These are phyloP conservation scores for Pisolithus thermaeus DNA, from an alignment of 1,284 basidiomycete genomes.

Conservation along the genomic window DNA sequence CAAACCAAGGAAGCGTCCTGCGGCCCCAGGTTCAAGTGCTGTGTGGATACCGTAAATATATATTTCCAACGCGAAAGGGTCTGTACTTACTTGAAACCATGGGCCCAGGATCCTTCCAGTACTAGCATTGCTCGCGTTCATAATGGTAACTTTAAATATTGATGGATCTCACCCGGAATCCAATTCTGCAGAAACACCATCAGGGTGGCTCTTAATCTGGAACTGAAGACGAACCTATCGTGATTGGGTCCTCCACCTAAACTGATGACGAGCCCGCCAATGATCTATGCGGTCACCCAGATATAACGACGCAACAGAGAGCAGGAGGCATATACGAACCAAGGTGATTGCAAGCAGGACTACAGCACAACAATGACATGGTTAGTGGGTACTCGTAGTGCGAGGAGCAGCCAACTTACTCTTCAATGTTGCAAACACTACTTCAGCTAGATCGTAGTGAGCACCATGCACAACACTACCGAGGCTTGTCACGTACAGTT, in stretches of 20 bases:
- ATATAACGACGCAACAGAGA: not conserved
- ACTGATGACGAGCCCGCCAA: constrained; percentile 53
- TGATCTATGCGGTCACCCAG: constrained; percentile 26
- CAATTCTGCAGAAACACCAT: constrained; percentile 41
- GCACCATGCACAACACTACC: not conserved
- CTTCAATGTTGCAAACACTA: constrained; percentile 18
- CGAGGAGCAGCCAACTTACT: constrained; percentile 11
- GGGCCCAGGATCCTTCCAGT: constrained; percentile 19
- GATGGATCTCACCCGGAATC: constrained; percentile 12
- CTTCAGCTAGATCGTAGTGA: constrained; percentile 23
- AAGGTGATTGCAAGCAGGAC: constrained; percentile 14
- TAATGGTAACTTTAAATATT: not conserved
- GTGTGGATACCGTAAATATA: constrained; percentile 37
- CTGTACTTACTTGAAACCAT: constrained; percentile 17
- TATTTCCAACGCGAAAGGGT: constrained; percentile 22
- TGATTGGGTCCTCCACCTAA: constrained; percentile 50
- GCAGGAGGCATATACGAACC: constrained; percentile 32
- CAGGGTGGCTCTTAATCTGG: constrained; percentile 37
- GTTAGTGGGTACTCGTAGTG: not conserved
- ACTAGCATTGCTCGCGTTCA: constrained; percentile 7
- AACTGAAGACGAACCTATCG: constrained; percentile 38
- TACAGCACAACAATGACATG: not conserved
- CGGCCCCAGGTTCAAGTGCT: constrained; percentile 30
- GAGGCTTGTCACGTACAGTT: constrained; percentile 44
- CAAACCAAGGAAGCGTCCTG: constrained; percentile 55